A percentile compares a stretch with the other conserved stretches of the same genome.
Evolutionary conservation across 371 early-diverging fungal species (phyloP).

Genomic region (Smittium mucronatum): DNA sequence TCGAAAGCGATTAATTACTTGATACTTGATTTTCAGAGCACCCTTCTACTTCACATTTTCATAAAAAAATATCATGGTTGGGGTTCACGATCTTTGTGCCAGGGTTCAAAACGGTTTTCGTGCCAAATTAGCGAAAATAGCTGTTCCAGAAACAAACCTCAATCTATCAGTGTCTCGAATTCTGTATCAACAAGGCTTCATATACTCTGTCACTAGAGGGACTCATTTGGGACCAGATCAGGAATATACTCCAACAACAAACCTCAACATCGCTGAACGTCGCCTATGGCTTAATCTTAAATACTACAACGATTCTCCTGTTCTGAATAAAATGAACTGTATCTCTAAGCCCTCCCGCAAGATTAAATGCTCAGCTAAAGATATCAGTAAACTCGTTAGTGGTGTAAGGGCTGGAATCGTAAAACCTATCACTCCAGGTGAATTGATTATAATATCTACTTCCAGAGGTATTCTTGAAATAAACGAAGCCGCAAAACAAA

Average conservation of each 20-base stretch:
- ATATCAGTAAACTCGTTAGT: slow-evolving; percentile 56
- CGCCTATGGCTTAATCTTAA: slow-evolving; percentile 88
- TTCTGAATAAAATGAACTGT: slow-evolving; percentile 51
- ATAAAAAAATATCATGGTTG: slow-evolving; percentile 50
- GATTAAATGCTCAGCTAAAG: slow-evolving; percentile 62
- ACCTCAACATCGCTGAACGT: slow-evolving; percentile 71
- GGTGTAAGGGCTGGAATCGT: slow-evolving; percentile 60
- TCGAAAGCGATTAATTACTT: too few species aligned
- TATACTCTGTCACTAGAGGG: slow-evolving; percentile 66
- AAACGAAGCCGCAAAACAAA: slow-evolving; percentile 73
- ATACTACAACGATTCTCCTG: slow-evolving; percentile 76
- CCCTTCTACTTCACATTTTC: too few species aligned
- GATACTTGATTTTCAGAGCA: too few species aligned
- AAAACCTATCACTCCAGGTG: slow-evolving; percentile 74
- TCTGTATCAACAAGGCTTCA: slow-evolving; percentile 84
- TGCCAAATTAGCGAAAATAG: slow-evolving; percentile 61
- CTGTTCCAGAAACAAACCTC: slow-evolving; percentile 81
- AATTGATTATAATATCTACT: slow-evolving; percentile 80
- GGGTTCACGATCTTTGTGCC: slow-evolving; percentile 81
- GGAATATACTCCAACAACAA: slow-evolving; percentile 56
- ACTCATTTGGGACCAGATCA: slow-evolving; percentile 56
- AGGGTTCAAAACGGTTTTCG: slow-evolving; percentile 83
- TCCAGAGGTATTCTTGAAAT: slow-evolving; percentile 80
- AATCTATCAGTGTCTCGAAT: slow-evolving; percentile 73
- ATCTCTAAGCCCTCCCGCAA: slow-evolving; percentile 73